Evolutionary conservation across 31 red algal species (phyloP).

Genomic region (Odonthalia washingtoniensis): DNA sequence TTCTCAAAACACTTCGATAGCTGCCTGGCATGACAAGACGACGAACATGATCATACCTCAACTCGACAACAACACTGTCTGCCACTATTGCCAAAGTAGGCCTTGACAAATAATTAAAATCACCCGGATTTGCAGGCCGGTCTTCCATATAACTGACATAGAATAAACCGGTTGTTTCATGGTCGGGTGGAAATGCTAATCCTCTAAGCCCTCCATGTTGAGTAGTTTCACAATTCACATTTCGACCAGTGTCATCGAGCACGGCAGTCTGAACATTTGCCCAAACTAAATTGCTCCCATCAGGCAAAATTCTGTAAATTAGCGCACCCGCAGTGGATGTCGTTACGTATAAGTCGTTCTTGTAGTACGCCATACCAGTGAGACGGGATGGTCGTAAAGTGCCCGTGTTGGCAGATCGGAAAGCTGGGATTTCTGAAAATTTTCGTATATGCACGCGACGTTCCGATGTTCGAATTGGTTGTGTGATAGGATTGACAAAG

Average conservation of each 20-base stretch:
- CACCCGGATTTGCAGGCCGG: slow-evolving; percentile 11
- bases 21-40: slow-evolving; percentile 17
- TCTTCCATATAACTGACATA: slow-evolving; percentile 59
- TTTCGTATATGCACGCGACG: slow-evolving; percentile 25
- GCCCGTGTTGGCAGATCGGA: no score
- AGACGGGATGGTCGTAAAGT: slow-evolving; percentile 19
- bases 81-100: slow-evolving; percentile 31
- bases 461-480: slow-evolving; percentile 9
- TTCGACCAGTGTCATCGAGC: slow-evolving; percentile 21
- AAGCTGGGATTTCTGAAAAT: slow-evolving; percentile 60
- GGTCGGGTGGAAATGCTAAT: slow-evolving; percentile 62
- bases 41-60: background rate
- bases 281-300: slow-evolving; percentile 34
- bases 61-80: slow-evolving; percentile 66
- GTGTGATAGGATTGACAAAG: slow-evolving; percentile 11
- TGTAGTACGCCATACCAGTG: slow-evolving; percentile 22
- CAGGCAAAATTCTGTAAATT: slow-evolving; percentile 44
- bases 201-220: slow-evolving; percentile 58
- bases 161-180: slow-evolving; percentile 43
- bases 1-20: slow-evolving; percentile 57
- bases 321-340: slow-evolving; percentile 29
- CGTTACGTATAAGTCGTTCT: slow-evolving; percentile 39
- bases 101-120: slow-evolving; percentile 62
- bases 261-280: slow-evolving; percentile 42
- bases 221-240: slow-evolving; percentile 36